Evolutionary conservation across 164 flowering plant species (phyloP), one percentile per base, ranked within the genome.

Genomic region (Stephania japonica): DNA sequence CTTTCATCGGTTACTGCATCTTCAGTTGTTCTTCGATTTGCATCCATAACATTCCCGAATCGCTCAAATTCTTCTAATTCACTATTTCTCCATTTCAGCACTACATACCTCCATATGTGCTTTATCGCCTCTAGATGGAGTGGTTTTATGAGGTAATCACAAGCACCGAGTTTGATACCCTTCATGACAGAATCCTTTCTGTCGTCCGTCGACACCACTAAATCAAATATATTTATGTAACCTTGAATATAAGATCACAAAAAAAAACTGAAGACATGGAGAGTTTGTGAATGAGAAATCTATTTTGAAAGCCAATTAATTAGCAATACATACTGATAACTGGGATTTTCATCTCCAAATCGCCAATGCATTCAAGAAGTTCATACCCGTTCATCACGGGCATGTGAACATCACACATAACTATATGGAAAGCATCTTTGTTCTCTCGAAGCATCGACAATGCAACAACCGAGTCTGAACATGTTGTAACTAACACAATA

Each of bases 171-270:
- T 1, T 92, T 88, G 0, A 95, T 89, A 13, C 99, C 98, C 79
- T 95, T 88, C 94, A 93, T 86, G 7, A 95, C 99, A 25, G 90
- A 92, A 18, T 81, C 73, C 69, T 87, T 87, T 19, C 87, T 85
- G 68, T 91, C 97, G 81, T 95, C 97, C 1, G 86, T 93, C 0
- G 99, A 95, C 98, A 95, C 91, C 97, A 95, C 99, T 95, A 84
- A 32, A 32, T 32, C 38, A 32, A 32, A 32, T 32, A 62, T 68
- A n/a, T 21, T 21, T 11, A 56, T n/a, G 21, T 56, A 56, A 16
- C 19, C 62, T 3, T 16, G 38, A 32, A 56, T 56, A 56, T 56
- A 16, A 56, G 62, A 56, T 3, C 13, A 47, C 53, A 47, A 47
- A 7, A 13, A 4, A 4, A 16, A 8, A 47, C 16, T 16, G 62